These are phyloP conservation scores for Articulospora tetracladia DNA, from an alignment of 495 filamentous ascomycete genomes.

Conservation along the genomic window DNA sequence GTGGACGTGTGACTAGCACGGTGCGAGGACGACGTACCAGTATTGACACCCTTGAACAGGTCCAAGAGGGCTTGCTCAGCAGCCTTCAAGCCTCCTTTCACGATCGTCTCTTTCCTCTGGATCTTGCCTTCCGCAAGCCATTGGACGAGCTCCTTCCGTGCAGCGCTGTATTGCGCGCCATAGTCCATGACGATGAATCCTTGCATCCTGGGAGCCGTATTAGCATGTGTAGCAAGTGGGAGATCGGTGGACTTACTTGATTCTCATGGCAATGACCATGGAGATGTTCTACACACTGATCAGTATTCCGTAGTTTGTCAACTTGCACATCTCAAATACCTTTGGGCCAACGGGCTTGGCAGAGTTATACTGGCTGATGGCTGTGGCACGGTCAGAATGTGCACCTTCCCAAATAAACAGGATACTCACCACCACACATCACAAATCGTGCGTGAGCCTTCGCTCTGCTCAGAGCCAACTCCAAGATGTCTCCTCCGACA, in stretches of 20 bases:
- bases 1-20: not conserved
- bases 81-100: slow-evolving; percentile 48
- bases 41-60: slow-evolving; percentile 54
- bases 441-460: slow-evolving; percentile 54
- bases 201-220: slow-evolving; percentile 33
- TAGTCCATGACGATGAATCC: slow-evolving; percentile 64
- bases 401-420: not conserved
- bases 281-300: slow-evolving; percentile 29
- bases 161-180: slow-evolving; percentile 26
- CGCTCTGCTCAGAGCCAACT: slow-evolving; percentile 53
- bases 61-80: slow-evolving; percentile 46
- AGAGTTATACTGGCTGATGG: slow-evolving; percentile 41
- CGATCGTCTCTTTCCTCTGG: slow-evolving; percentile 49
- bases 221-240: slow-evolving; percentile 25
- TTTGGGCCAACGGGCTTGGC: slow-evolving; percentile 25
- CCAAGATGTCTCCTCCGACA: slow-evolving; percentile 65
- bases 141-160: slow-evolving; percentile 42
- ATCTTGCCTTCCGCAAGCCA: slow-evolving; percentile 54
- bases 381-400: slow-evolving; percentile 38
- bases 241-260: slow-evolving; percentile 15
- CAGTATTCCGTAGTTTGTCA: not conserved
- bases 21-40: slow-evolving; percentile 30
- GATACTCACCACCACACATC: slow-evolving; percentile 53
- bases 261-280: slow-evolving; percentile 38
- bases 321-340: slow-evolving; percentile 6